Base-by-base conservation (phyloP, 2,329 filamentous ascomycete genomes). In the Sporothrix phasma region DNA sequence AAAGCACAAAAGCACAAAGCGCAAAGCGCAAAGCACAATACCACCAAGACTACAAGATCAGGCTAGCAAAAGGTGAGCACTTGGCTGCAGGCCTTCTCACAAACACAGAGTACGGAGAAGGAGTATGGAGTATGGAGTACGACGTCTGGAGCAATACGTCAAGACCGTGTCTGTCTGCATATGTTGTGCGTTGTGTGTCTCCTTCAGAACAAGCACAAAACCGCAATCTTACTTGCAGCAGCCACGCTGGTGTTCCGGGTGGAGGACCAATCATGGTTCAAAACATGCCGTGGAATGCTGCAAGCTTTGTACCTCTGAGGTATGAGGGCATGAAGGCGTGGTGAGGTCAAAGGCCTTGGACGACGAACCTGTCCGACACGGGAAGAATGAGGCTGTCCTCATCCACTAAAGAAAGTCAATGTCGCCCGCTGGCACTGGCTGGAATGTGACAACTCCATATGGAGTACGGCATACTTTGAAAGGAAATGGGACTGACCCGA, bases 201-300 rank as follows among this genome's bases (percentile, higher is more conserved):
- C 19, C 31, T 24, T 39, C 31, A 22, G 34, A 51, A 17, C 31
- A 41, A 41, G 45, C 31, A 59, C 54, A 43, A 46, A 4, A 61
- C 22, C 29, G 59, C 29, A 61, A 61, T 61, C 59, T 61, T 60
- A 60, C 41, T 13, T 60, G 56, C 56, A 60, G n/a, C 56, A 60
- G 56, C 56, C 56, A 46, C 56, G 41, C 56, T 24, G 15, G n/a
- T 56, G 51, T 56, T 56, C 37, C 54, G 37, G 37, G 34, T 26
- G 11, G 24, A 34, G 34, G 39, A 24, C 54, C 54, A 60, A 60
- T 60, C 39, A 34, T 41, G 15, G 11, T 4, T 10, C 26, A 17
- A 53, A 26, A 53, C 47, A 53, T 53, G 26, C n/a, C n/a, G n/a
- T n/a, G n/a, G n/a, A n/a, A n/a, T n/a, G n/a, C n/a, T n/a, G n/a